These are phyloP conservation scores for Trichoderma guizhouense DNA, from an alignment of 2,329 filamentous ascomycete species.

Conservation along the genomic window DNA sequence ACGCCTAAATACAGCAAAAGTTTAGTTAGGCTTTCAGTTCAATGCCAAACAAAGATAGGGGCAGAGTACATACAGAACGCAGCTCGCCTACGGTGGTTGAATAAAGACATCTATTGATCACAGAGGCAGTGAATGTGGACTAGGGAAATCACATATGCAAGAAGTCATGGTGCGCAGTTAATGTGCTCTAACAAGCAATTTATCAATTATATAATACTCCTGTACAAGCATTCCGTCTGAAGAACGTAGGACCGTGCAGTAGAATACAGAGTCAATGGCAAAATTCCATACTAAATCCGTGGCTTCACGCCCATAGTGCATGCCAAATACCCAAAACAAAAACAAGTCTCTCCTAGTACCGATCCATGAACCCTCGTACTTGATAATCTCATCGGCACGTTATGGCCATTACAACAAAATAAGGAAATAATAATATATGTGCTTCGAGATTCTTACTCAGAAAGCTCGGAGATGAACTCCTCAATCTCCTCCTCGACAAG, in stretches of 20 bases:
- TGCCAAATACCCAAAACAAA: slow-evolving; percentile 29
- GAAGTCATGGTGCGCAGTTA: not conserved
- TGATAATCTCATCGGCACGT: slow-evolving; percentile 7
- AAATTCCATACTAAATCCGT: slow-evolving; percentile 17
- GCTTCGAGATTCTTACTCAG: slow-evolving; percentile 33
- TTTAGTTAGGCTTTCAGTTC: not conserved
- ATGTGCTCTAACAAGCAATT: not conserved
- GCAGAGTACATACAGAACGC: not conserved
- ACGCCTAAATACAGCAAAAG: not conserved
- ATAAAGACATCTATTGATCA: not conserved
- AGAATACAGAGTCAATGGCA: slow-evolving; percentile 15
- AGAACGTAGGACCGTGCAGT: slow-evolving; percentile 1
- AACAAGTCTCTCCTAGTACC: slow-evolving; percentile 20
- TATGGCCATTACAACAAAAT: slow-evolving; percentile 6
- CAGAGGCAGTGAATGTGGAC: not conserved
- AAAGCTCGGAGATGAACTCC: slow-evolving; percentile 55
- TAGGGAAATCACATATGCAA: not conserved
- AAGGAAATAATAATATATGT: slow-evolving; percentile 23
- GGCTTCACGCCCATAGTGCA: slow-evolving; percentile 21
- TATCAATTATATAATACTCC: slow-evolving; percentile 20
- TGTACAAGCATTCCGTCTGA: slow-evolving; percentile 19
- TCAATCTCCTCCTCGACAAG: slow-evolving; percentile 60
- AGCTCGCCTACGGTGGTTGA: not conserved
- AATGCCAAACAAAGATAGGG: not conserved
- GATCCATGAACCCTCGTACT: slow-evolving; percentile 10